phyloP scores from a whole-genome alignment of 2,329 filamentous ascomycete genomes.

The Fusarium virguliforme region DNA sequence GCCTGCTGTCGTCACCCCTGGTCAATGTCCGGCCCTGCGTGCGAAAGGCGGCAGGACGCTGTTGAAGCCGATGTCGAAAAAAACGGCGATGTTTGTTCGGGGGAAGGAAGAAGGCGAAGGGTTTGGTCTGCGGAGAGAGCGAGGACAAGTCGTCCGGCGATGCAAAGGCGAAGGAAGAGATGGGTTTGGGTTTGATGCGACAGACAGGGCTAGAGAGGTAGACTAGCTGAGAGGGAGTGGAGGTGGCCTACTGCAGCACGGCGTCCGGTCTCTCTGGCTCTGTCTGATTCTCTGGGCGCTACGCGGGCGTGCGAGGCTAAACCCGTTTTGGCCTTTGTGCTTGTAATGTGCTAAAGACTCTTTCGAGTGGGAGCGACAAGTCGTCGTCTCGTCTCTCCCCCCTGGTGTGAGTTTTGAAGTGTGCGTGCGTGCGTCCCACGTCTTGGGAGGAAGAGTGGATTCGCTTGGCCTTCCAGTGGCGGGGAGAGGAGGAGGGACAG shows the following conservation, averaged over 20 bases:
- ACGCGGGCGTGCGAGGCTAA: slow-evolving; percentile 11
- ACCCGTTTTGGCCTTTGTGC: slow-evolving; percentile 5
- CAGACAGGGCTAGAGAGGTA: slow-evolving; percentile 40
- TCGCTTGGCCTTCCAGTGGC: slow-evolving; percentile 31
- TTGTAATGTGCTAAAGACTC: slow-evolving; percentile 9
- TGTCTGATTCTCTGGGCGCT: slow-evolving; percentile 25
- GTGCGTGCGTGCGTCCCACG: slow-evolving; percentile 23
- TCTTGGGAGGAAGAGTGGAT: slow-evolving; percentile 25
- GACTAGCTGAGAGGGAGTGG: slow-evolving; percentile 42
- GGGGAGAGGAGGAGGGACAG: slow-evolving; percentile 20
- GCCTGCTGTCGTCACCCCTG: slow-evolving; percentile 40
- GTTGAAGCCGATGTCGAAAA: slow-evolving; percentile 27
- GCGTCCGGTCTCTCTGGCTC: slow-evolving; percentile 21
- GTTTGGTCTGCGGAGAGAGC: slow-evolving; percentile 29
- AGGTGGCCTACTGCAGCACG: slow-evolving; percentile 19
- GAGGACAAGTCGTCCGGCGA: slow-evolving; percentile 29
- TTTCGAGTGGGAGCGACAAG: neutral
- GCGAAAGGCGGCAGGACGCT: slow-evolving; percentile 21
- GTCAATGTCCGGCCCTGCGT: slow-evolving; percentile 39
- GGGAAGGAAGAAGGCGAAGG: slow-evolving; percentile 24
- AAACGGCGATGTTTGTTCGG: slow-evolving; percentile 37
- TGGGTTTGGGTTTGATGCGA: slow-evolving; percentile 35
- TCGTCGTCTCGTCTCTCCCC: slow-evolving; percentile 17
- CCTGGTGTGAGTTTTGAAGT: slow-evolving; percentile 19
- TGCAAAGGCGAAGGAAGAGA: slow-evolving; percentile 30